Percentiles rank a stretch among this genome's conserved stretches.
Conservation (phyloP, 768 basidiomycete genomes). For the Rhodotorula graminis region DNA sequence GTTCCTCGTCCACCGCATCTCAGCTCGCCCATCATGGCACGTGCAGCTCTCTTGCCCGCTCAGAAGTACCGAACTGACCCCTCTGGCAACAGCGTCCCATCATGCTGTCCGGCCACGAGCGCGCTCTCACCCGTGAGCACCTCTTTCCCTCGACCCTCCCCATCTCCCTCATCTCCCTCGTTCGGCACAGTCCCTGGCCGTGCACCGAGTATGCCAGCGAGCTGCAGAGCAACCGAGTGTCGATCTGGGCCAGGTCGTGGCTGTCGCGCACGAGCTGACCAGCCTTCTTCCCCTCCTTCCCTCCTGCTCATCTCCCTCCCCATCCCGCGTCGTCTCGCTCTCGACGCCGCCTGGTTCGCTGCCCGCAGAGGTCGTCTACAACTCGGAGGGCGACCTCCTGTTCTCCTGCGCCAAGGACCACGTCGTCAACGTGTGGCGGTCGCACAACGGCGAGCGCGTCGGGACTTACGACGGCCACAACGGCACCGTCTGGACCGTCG, state of each 20-base stretch:
- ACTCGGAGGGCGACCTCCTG: conserved; percentile 88
- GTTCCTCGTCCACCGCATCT: neutral
- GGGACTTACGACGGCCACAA: conserved; percentile 97
- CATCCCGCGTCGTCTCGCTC: neutral
- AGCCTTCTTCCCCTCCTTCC: neutral
- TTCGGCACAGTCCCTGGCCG: too few relatives aligned
- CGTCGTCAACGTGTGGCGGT: conserved; percentile 85
- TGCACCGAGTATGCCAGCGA: too few relatives aligned
- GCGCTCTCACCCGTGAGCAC: conserved; percentile 68
- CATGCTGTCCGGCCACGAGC: conserved; percentile 75
- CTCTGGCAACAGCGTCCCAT: conserved; percentile 17
- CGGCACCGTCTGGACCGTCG: conserved; percentile 93
- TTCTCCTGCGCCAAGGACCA: conserved; percentile 95
- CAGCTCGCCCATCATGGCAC: neutral
- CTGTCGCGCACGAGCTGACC: neutral
- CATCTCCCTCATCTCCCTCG: neutral
- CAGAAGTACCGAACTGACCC: neutral
- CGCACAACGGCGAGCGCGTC: conserved; percentile 92
- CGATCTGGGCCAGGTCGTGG: too few relatives aligned
- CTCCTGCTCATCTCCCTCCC: neutral
- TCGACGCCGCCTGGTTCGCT: neutral
- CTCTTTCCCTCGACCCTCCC: too few relatives aligned
- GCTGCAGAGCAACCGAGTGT: too few relatives aligned
- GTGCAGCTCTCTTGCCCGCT: neutral
- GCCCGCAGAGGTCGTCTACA: conserved; percentile 80